These are phyloP conservation scores for Lodderomyces elongisporus DNA, from an alignment of 1,139 yeast species.

Conservation along the genomic window DNA sequence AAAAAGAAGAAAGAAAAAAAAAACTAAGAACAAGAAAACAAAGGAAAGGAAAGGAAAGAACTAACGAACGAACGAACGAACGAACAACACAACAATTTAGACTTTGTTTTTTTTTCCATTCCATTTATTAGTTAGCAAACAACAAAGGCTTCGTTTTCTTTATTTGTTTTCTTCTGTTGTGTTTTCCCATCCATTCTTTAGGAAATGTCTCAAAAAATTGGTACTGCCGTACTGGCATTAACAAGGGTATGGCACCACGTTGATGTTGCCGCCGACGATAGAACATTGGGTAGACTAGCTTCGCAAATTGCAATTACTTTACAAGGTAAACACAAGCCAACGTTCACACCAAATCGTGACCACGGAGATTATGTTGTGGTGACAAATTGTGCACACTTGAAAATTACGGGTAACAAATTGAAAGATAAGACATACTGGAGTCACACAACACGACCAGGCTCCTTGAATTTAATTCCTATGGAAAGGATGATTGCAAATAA, in stretches of 20 bases:
- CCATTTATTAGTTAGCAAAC: too few species aligned
- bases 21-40: too few species aligned
- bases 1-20: too few species aligned
- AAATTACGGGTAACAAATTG: slow-evolving; percentile 79
- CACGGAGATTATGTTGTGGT: slow-evolving; percentile 97
- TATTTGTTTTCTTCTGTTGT: too few species aligned
- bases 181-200: too few species aligned
- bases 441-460: slow-evolving; percentile 89
- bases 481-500: slow-evolving; percentile 68
- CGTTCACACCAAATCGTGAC: slow-evolving; percentile 68
- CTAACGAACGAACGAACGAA: too few species aligned
- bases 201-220: slow-evolving; percentile 53
- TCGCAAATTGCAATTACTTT: slow-evolving; percentile 79
- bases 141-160: too few species aligned
- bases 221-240: slow-evolving; percentile 65
- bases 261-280: slow-evolving; percentile 75
- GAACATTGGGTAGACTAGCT: slow-evolving; percentile 92
- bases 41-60: too few species aligned
- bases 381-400: slow-evolving; percentile 79
- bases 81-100: too few species aligned
- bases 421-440: slow-evolving; percentile 84
- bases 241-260: slow-evolving; percentile 95
- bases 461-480: slow-evolving; percentile 80
- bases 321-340: slow-evolving; percentile 96
- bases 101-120: too few species aligned